phyloP scores from a whole-genome alignment of 352 stramenopile species.

The Phytophthora niederhauseri region DNA sequence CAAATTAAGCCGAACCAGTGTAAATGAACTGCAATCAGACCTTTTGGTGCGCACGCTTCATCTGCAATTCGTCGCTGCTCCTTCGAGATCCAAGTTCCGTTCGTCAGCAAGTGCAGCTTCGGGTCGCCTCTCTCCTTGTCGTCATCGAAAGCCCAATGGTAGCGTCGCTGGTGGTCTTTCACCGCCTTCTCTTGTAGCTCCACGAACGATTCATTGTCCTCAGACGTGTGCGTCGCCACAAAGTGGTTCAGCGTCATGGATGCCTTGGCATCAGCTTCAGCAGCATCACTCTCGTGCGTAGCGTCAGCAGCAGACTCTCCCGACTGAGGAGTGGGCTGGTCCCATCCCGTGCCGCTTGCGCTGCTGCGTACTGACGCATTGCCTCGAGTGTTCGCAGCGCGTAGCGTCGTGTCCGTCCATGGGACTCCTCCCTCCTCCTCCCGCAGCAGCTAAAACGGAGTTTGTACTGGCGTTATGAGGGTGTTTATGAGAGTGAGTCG shows the following conservation, averaged over 20 bases:
- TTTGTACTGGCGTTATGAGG: background rate
- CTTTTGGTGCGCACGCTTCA: constrained; percentile 62
- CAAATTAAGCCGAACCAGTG: background rate
- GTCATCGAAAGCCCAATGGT: constrained; percentile 83
- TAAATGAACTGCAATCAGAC: constrained; percentile 15
- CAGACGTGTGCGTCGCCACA: constrained; percentile 83
- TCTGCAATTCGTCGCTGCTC: constrained; percentile 67
- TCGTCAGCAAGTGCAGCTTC: constrained; percentile 69
- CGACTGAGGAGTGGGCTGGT: constrained; percentile 54
- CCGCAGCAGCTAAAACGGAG: constrained; percentile 33
- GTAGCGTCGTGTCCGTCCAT: constrained; percentile 33
- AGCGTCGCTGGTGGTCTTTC: constrained; percentile 65
- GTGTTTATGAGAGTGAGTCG: background rate
- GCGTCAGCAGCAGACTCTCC: constrained; percentile 5
- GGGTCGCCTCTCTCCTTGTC: constrained; percentile 56
- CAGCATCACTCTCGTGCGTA: constrained; percentile 1
- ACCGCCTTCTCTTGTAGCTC: constrained; percentile 77
- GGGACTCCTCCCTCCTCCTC: constrained; percentile 22
- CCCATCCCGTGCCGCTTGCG: constrained; percentile 51
- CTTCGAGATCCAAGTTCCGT: constrained; percentile 79
- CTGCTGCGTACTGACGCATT: constrained; percentile 27
- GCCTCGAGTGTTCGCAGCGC: constrained; percentile 14
- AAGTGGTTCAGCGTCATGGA: constrained; percentile 75
- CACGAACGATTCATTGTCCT: constrained; percentile 85
- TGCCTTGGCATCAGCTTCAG: constrained; percentile 12